A percentile compares a stretch with the other conserved stretches of the same genome.
Evolutionary conservation across 768 basidiomycete genomes (phyloP).

Genomic region (Rhizopogon rudus): DNA sequence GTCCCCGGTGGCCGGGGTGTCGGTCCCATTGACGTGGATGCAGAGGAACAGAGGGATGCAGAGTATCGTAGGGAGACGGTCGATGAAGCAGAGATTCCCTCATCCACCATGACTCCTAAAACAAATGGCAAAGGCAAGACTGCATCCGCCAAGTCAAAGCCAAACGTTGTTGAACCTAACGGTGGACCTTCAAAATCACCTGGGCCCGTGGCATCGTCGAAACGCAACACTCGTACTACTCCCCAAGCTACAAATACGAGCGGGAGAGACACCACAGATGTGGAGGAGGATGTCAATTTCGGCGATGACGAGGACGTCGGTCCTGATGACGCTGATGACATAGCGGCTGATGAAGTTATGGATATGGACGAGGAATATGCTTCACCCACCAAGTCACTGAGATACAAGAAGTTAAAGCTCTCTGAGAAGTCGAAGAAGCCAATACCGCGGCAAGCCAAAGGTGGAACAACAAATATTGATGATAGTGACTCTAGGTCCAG

Average conservation of each 20-base stretch:
- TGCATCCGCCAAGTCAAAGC: not conserved
- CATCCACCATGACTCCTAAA: not conserved
- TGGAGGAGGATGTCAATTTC: slow-evolving; percentile 17
- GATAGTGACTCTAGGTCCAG: not conserved
- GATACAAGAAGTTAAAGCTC: slow-evolving; percentile 1
- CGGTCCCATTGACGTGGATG: slow-evolving; percentile 16
- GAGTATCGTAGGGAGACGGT: slow-evolving; percentile 1
- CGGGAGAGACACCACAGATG: slow-evolving; percentile 18
- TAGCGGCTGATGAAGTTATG: not conserved
- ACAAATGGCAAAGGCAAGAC: not conserved
- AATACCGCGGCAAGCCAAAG: not conserved
- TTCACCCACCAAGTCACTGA: not conserved
- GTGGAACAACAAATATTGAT: not conserved
- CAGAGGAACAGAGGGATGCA: slow-evolving; percentile 17
- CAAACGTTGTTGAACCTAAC: not conserved
- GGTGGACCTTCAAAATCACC: slow-evolving; percentile 7
- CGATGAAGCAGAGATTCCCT: no score
- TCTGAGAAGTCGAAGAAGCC: not conserved
- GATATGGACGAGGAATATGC: slow-evolving; percentile 4
- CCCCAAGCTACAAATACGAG: slow-evolving; percentile 14
- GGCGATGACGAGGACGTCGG: slow-evolving; percentile 7
- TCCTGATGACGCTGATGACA: slow-evolving; percentile 7
- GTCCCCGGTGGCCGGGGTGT: slow-evolving; percentile 26
- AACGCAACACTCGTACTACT: not conserved
- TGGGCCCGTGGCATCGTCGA: slow-evolving; percentile 3